phyloP scores from a whole-genome alignment of 1,139 yeast species.

The Pichia sp. region DNA sequence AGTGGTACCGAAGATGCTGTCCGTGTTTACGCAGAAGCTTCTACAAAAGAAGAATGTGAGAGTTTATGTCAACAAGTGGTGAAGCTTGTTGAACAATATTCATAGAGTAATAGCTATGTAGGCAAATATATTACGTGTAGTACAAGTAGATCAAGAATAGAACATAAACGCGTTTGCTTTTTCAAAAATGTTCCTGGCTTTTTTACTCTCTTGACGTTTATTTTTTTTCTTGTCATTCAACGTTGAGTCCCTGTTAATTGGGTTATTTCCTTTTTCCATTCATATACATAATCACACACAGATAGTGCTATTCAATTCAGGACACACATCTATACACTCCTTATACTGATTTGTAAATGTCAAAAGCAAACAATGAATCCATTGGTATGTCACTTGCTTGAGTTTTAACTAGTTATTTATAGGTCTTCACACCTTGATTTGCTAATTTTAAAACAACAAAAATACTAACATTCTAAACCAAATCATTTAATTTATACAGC shows the following conservation, averaged over 20 bases:
- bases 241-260: neutral
- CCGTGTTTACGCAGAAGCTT: conserved; percentile 90
- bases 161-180: neutral
- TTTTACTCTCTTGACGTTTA: neutral
- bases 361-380: neutral
- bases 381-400: neutral
- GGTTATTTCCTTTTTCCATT: neutral
- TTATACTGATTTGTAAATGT: neutral
- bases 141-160: neutral
- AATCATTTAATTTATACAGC: neutral
- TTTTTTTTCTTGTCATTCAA: neutral
- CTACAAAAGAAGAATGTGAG: conserved; percentile 45
- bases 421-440: no score
- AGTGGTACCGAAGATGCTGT: conserved; percentile 98
- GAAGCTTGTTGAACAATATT: conserved; percentile 32
- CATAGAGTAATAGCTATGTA: neutral
- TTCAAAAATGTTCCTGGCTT: neutral
- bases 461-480: neutral
- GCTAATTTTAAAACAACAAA: neutral
- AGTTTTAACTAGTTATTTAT: neutral
- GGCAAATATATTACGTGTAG: neutral
- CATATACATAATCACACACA: neutral
- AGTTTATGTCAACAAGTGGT: conserved; percentile 49
- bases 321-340: neutral
- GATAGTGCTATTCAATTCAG: neutral